A percentile compares a stretch with the other conserved stretches of the same genome.
These are phyloP conservation scores for Tricholoma hemisulphureum DNA, from an alignment of 768 basidiomycete species.

Conservation along the genomic window DNA sequence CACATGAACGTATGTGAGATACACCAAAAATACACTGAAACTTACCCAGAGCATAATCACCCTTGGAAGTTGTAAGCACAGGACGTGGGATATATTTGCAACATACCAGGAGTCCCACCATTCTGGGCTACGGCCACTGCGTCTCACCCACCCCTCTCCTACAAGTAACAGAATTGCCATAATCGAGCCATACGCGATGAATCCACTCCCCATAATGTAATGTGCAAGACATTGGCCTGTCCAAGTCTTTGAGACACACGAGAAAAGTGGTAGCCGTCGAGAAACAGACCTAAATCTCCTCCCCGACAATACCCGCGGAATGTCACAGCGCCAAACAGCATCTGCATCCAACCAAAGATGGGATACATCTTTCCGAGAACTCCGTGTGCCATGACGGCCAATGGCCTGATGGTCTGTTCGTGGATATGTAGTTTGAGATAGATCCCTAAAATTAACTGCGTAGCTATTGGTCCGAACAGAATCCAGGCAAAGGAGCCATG, in stretches of 20 bases:
- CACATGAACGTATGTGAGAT: background rate
- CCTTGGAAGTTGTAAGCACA: constrained; percentile 17
- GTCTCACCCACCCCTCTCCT: constrained; percentile 75
- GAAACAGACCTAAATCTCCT: constrained; percentile 52
- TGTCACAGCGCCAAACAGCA: constrained; percentile 79
- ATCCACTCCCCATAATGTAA: constrained; percentile 88
- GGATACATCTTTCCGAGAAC: constrained; percentile 84
- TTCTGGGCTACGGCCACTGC: constrained; percentile 73
- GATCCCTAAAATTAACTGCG: constrained; percentile 72
- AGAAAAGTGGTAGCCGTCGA: background rate
- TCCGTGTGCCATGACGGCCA: constrained; percentile 68
- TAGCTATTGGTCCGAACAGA: constrained; percentile 58
- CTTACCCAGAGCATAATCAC: constrained; percentile 55
- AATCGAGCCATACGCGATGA: constrained; percentile 83
- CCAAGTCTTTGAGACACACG: constrained; percentile 4
- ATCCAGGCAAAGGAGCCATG: constrained; percentile 73
- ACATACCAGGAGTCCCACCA: constrained; percentile 81
- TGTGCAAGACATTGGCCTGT: constrained; percentile 84
- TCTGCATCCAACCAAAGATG: constrained; percentile 84
- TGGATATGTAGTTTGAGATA: constrained; percentile 93
- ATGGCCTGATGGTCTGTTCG: constrained; percentile 70
- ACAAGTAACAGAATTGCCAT: constrained; percentile 76
- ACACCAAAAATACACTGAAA: background rate
- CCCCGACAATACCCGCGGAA: constrained; percentile 78
- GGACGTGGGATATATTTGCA: background rate